A percentile compares a stretch with the other conserved stretches of the same genome.
phyloP scores from a whole-genome alignment of 2,329 filamentous ascomycete genomes.

The Fusarium equiseti region DNA sequence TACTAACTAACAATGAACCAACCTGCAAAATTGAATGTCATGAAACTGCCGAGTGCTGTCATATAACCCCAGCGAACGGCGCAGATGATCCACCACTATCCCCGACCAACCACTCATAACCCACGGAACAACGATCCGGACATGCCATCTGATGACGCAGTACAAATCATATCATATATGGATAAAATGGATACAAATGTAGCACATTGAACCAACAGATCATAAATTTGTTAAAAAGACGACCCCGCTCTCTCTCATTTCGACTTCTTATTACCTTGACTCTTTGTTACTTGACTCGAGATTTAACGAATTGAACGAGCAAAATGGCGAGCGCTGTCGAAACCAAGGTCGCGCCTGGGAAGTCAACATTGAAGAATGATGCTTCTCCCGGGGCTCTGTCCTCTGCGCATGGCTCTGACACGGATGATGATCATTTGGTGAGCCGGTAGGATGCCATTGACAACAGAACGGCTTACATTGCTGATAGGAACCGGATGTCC shows the following conservation, averaged over 20 bases:
- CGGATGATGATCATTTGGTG: too few relatives aligned
- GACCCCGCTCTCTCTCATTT: neutral
- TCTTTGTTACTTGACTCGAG: too few relatives aligned
- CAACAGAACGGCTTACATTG: too few relatives aligned
- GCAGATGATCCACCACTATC: neutral
- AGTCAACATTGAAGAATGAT: too few relatives aligned
- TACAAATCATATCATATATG: neutral
- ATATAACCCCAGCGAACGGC: accelerated
- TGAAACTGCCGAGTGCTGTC: neutral
- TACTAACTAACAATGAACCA: accelerated
- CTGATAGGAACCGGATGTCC: too few relatives aligned
- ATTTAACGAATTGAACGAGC: too few relatives aligned
- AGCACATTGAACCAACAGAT: neutral
- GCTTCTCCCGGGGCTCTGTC: too few relatives aligned
- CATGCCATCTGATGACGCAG: neutral
- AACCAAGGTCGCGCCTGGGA: too few relatives aligned
- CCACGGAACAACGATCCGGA: accelerated
- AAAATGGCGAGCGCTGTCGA: too few relatives aligned
- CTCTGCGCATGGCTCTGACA: too few relatives aligned
- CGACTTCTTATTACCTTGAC: too few relatives aligned
- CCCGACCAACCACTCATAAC: neutral
- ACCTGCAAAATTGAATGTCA: neutral
- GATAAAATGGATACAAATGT: neutral
- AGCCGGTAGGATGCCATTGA: too few relatives aligned
- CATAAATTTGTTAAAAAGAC: accelerated